Base-by-base conservation (phyloP, 1,284 basidiomycete species). In the Athelia psychrophila region DNA sequence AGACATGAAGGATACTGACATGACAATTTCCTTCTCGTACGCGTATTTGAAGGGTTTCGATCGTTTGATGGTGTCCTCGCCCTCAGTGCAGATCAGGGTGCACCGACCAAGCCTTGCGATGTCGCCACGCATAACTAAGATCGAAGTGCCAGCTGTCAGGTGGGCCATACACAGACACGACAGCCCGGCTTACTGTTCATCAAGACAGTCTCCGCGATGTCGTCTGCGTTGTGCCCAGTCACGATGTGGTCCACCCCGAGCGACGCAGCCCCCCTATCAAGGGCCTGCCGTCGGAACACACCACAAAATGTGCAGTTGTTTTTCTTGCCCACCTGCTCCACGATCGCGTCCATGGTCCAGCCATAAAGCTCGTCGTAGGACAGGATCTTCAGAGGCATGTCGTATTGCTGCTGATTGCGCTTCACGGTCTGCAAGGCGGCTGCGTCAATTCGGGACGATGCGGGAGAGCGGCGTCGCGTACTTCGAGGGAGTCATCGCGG, bases 301-400 rank as follows among this genome's bases (percentile, higher is more conserved):
- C 96, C 96, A 66, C 96, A 99, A 68, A 98, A 99, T 0, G 96
- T 99, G 70, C 96, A 99, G 64, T 99, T 99, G 64, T 98, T 98
- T 77, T 95, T 96, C 71, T 86, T 86, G n/a, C 96, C 96, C 22
- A 98, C 86, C 64, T 95, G 87, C 22, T 86, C 81, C 32, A 99
- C 97, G 51, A 99, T 94, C 18, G 85, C 81, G 65, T 99, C 96
- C 96, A 99, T 99, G 1, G 96, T 99, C 97, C 97, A 99, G 13
- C 96, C 96, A 60, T 99, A 99, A 4, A 99, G 80, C 61, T 98
- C 95, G 54, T 93, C 86, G 62, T 99, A 99, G 0, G 92, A 93
- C 13, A 99, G 77, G 54, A 99, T 97, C 74, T 96, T 98, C 47
- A 99, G 81, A 1, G 97, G 95, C 64, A 99, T 88, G 45, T 87